phyloP scores from a whole-genome alignment of 2,329 filamentous ascomycete genomes.

The Arthrobotrys megalospora region DNA sequence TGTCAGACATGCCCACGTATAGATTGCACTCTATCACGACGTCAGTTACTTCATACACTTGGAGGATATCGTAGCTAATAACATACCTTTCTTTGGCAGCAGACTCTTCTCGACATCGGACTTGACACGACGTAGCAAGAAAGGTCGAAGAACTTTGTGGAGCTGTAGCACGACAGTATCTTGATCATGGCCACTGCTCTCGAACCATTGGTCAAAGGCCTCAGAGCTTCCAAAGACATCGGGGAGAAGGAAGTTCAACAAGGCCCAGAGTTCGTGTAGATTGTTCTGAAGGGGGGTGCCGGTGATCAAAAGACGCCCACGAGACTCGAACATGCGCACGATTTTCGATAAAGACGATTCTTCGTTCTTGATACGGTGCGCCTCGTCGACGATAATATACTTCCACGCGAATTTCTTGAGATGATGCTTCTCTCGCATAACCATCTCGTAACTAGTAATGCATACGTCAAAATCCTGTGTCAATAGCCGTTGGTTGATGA shows the following conservation, averaged over 20 bases:
- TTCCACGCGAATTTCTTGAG: conserved; percentile 99
- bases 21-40: conserved; percentile 80
- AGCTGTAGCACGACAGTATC: conserved; percentile 96
- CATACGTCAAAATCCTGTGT: conserved; percentile 98
- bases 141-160: conserved; percentile 91
- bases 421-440: conserved; percentile 92
- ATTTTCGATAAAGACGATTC: conserved; percentile 97
- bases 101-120: conserved; percentile 98
- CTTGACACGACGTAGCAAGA: conserved; percentile 95
- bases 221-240: conserved; percentile 98
- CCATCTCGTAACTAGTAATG: conserved; percentile 99
- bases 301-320: conserved; percentile 94
- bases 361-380: conserved; percentile 99
- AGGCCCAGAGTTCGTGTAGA: conserved; percentile 95
- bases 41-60: conserved; percentile 30
- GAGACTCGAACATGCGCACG: conserved; percentile 94
- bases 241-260: conserved; percentile 96
- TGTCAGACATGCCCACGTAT: conserved; percentile 98
- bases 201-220: conserved; percentile 99
- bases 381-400: conserved; percentile 99
- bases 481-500: conserved; percentile 92
- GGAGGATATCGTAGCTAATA: not conserved
- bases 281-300: conserved; percentile 98
- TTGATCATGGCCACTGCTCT: conserved; percentile 87
- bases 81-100: conserved; percentile 83